Conservation (phyloP, 768 basidiomycete species). For the Tylopilus balloui region DNA sequence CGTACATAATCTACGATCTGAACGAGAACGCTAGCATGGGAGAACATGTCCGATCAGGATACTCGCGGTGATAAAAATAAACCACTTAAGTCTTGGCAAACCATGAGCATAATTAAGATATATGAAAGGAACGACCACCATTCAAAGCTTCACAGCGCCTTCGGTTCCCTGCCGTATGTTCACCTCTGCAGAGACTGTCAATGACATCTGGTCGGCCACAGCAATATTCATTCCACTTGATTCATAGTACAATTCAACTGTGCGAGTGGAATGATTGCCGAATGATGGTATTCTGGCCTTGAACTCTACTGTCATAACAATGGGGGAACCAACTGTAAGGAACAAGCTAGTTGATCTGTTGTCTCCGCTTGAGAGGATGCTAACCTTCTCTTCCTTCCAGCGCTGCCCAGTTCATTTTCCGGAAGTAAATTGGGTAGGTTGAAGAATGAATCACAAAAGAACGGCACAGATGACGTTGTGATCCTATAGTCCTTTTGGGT, state of each 20-base stretch:
- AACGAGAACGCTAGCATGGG: background rate
- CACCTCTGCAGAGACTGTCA: constrained; percentile 36
- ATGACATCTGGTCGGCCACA: constrained; percentile 56
- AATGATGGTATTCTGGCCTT: constrained; percentile 54
- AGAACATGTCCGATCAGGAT: background rate
- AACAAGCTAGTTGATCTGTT: background rate
- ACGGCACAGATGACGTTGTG: constrained; percentile 45
- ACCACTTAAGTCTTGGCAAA: background rate
- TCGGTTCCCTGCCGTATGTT: constrained; percentile 22
- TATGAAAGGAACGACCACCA: background rate
- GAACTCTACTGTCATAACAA: constrained; percentile 59
- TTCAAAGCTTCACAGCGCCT: constrained; percentile 23
- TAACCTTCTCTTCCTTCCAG: constrained; percentile 8
- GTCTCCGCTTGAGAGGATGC: background rate
- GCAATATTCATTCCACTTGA: constrained; percentile 53
- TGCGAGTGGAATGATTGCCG: constrained; percentile 41
- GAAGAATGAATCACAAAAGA: constrained; percentile 52
- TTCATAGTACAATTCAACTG: constrained; percentile 52
- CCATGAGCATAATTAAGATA: background rate
- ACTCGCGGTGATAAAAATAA: constrained; percentile 4
- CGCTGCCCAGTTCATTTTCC: constrained; percentile 37
- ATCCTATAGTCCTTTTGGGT: constrained; percentile 45
- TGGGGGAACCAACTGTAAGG: constrained; percentile 54
- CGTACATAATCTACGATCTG: background rate
- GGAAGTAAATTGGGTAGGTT: constrained; percentile 48